Evolutionary conservation across 805 yeast species (phyloP), one percentile per base, ranked within the genome.

Genomic region (Wickerhamomyces alni): DNA sequence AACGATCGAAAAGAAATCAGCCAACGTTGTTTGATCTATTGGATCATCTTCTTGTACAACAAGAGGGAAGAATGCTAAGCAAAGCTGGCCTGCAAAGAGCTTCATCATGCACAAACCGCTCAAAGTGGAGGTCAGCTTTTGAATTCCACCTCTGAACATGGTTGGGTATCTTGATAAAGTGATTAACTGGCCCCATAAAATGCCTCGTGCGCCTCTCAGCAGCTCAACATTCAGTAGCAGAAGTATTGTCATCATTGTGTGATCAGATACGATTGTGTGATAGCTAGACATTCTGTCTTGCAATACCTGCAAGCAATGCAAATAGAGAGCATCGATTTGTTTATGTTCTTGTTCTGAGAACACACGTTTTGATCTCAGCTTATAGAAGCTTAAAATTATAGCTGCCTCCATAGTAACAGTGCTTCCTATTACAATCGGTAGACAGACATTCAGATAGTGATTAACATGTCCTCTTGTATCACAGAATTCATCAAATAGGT

Each of bases 361-460:
- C 11, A 4, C 21, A 38, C 42, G 5, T 39, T 40, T 32, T 38
- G 41, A n/a, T 33, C 21, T 8, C 17, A 18, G 16, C 31, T 36
- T 34, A 38, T 41, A 27, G 17, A 41, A 44, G 8, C 45, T 42
- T 15, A 46, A 17, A 3, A 46, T 30, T 17, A 46, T 27, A 5
- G 45, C 41, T 15, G 44, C 37, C 9, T 44, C 34, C 15, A 46
- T 33, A 11, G 41, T 39, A n/a, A 42, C 36, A 10, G 45, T 43
- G 32, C 43, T 44, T 22, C 50, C 50, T 6, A 46, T 42, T 5
- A 46, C 35, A 16, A 46, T 27, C 13, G 47, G 44, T 11, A 46
- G 22, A 17, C 39, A 37, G 10, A 46, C 45, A 10, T 29, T 33
- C 19, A 38, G n/a, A 15, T 18, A 33, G 28, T 33, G 31, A 16